Conservation (phyloP, 768 basidiomycete species). For the Hericium coralloides region DNA sequence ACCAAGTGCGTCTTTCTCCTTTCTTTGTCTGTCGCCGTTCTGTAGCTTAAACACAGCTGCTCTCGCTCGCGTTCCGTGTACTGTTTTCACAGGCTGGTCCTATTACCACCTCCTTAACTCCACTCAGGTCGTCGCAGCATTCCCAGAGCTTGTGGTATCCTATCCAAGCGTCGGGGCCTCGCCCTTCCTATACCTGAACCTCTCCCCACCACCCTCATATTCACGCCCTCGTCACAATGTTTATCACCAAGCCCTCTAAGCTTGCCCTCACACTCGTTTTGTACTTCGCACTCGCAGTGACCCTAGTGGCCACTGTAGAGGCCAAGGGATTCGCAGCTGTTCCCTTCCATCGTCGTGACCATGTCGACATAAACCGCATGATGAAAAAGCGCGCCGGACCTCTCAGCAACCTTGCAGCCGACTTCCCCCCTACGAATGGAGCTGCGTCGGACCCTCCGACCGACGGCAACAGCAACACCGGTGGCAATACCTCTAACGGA, state of each 20-base stretch:
- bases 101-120: background rate
- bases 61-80: background rate
- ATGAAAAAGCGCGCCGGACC: slow-evolving; percentile 48
- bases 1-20: slow-evolving; percentile 1
- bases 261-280: slow-evolving; percentile 57
- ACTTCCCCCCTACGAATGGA: slow-evolving; percentile 25
- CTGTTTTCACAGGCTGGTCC: slow-evolving; percentile 10
- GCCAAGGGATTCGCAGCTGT: slow-evolving; percentile 35
- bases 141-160: slow-evolving; percentile 1
- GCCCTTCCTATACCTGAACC: background rate
- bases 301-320: slow-evolving; percentile 32
- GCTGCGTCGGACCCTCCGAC: slow-evolving; percentile 15
- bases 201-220: background rate
- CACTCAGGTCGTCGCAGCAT: background rate
- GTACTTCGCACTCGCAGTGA: slow-evolving; percentile 45
- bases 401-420: background rate
- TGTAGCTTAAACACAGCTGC: background rate
- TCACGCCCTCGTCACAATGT: slow-evolving; percentile 32
- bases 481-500: background rate
- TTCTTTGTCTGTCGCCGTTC: background rate
- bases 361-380: slow-evolving; percentile 52
- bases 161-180: background rate
- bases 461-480: slow-evolving; percentile 3
- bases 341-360: slow-evolving; percentile 39
- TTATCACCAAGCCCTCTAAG: slow-evolving; percentile 33